Evolutionary conservation across 495 filamentous ascomycete species (phyloP).

Genomic region (Tirmania nivea): DNA sequence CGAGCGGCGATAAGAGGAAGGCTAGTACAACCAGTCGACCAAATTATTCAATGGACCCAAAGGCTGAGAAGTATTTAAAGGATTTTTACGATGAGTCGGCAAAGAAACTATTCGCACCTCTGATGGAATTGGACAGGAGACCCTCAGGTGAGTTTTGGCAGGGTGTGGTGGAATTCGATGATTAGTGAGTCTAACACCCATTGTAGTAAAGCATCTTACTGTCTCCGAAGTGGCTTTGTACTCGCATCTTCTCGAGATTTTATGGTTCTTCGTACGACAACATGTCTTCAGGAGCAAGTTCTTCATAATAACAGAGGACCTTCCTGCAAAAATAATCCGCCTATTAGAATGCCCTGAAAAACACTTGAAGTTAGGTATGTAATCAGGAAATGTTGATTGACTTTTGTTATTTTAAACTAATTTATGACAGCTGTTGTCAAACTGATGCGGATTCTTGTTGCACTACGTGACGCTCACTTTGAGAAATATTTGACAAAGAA

Average conservation of each 20-base stretch:
- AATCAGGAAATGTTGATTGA: background rate
- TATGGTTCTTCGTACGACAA: conserved; percentile 83
- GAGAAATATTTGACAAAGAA: conserved; percentile 68
- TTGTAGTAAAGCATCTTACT: conserved; percentile 37
- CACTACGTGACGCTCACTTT: conserved; percentile 81
- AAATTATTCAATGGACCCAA: conserved; percentile 31
- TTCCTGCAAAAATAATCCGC: conserved; percentile 62
- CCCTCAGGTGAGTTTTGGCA: conserved; percentile 28
- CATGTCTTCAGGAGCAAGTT: conserved; percentile 71
- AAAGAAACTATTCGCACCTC: conserved; percentile 62
- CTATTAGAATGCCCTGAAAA: conserved; percentile 73
- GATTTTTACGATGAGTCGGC: conserved; percentile 83
- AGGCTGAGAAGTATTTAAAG: conserved; percentile 64
- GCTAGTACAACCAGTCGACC: conserved; percentile 13
- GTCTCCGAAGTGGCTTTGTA: conserved; percentile 74
- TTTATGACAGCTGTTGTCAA: conserved; percentile 51
- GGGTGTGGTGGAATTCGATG: conserved; percentile 2
- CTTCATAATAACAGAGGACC: conserved; percentile 61
- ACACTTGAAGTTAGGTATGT: conserved; percentile 73
- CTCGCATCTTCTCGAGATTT: conserved; percentile 76
- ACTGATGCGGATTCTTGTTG: conserved; percentile 77
- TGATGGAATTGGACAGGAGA: conserved; percentile 58
- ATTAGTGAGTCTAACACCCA: conserved; percentile 25
- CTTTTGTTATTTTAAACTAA: background rate
- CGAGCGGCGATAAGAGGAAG: conserved; percentile 33